Base-by-base conservation (phyloP, 768 basidiomycete genomes). In the Leccinum boreale region DNA sequence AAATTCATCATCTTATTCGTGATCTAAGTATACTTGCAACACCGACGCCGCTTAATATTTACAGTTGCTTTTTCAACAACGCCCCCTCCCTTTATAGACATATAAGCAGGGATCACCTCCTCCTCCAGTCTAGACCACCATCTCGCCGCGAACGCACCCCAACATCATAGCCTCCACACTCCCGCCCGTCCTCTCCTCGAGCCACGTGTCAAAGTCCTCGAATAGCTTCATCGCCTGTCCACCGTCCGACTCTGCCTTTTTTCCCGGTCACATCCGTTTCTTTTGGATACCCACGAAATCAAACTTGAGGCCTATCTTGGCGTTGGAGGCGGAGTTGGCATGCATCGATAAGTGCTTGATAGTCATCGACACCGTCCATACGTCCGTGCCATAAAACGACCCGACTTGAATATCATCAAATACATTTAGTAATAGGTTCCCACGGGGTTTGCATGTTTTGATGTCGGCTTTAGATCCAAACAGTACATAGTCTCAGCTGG, bases 271-370 rank as follows among this genome's bases (percentile, higher is more conserved):
- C 81, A 94, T 89, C 46, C 84, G 86, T 58, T 81, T 85, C 78
- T 92, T 87, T 71, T 91, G 86, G 42, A 97, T 79, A 1, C 92
- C 92, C 11, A 90, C 79, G 67, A 87, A 97, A 70, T 93, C 85
- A 36, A 97, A 75, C 49, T 70, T 67, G 44, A 94, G 72, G 31
- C 70, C 65, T 29, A 46, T 46, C 0, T 8, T 17, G 10, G 23
- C 3, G 36, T 19, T 45, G 55, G n/a, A 62, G 50, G 33, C 50
- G 15, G 53, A 62, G 50, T 47, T 7, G 5, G 17, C 31, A 36
- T 36, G 5, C 7, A 56, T 52, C 0, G 66, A 44, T 7, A 79
- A 76, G 12, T 86, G 70, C 67, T 86, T 83, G 54, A 92, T 72
- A 29, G 86, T 82, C 59, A 98, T 77, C 61, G 91, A 82, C 44